Base-by-base conservation (phyloP, 805 yeast species). In the Candida adriatica region DNA sequence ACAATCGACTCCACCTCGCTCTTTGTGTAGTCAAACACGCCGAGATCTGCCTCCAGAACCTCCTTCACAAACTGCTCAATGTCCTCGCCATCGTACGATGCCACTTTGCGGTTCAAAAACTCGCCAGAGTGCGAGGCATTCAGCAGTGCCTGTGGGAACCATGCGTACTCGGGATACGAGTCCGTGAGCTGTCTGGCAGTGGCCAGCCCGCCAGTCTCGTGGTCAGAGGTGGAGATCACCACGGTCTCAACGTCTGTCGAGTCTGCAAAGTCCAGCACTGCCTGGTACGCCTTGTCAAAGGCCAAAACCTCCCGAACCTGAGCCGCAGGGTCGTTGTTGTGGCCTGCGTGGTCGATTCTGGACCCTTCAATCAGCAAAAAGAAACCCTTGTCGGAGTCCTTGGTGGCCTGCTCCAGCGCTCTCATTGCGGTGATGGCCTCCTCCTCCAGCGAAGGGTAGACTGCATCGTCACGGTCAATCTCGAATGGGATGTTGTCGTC, bases 161-260 rank as follows among this genome's bases (percentile, higher is more conserved):
- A 88, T 37, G 75, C 51, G 51, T 87, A 87, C 37, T 86, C 94
- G 2, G 96, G 96, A 54, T 87, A 86, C 1, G 53, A 52, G 4
- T 65, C 55, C 5, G 75, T 51, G 23, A 82, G 56, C 62, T 88
- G 96, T 58, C 88, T 74, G 0, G 95, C 86, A 27, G 84, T 72
- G n/a, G 82, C 81, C 42, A 88, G 66, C 1, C 96, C 97, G 41
- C 97, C 97, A 16, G 96, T 88, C 56, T 88, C 97, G 62, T 88
- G 97, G 56, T 88, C 96, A 16, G 94, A 80, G 2, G 95, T 86
- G 16, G 90, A 75, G 25, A 88, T 64, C 24, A 85, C 70, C 27
- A 81, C 64, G 3, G 95, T 85, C 45, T 86, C 95, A 9, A 71
- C 75, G 30, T 81, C 85, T 2, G 81, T 50, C 7, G 65, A 52